Evolutionary conservation across 495 filamentous ascomycete genomes (phyloP).

Genomic region (Penicillium angulare): DNA sequence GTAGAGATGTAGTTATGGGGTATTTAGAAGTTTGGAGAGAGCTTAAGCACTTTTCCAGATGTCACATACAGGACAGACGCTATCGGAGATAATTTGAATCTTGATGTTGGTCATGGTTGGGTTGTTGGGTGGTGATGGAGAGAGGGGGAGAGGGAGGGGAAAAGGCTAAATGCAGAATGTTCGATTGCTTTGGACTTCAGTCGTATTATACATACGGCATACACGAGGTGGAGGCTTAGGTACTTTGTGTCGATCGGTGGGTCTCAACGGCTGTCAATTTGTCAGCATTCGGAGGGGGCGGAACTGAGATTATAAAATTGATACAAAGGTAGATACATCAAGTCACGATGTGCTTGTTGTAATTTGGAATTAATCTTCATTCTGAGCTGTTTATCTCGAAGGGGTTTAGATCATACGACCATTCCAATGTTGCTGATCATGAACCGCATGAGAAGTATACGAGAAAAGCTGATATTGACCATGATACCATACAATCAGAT

Average conservation of each 20-base stretch:
- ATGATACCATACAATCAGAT: constrained; percentile 7
- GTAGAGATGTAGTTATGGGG: too few relatives aligned
- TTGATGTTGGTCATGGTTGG: constrained; percentile 69
- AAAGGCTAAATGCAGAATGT: not conserved
- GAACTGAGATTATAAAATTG: not conserved
- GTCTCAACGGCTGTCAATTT: not conserved
- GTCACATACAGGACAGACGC: constrained; percentile 65
- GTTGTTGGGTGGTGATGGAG: not conserved
- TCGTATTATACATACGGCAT: too few relatives aligned
- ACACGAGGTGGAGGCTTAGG: not conserved
- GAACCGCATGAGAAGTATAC: too few relatives aligned
- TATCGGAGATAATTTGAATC: constrained; percentile 73
- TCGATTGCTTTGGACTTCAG: too few relatives aligned
- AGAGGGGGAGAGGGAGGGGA: not conserved
- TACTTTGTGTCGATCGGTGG: not conserved
- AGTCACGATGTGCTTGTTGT: too few relatives aligned
- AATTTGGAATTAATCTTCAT: too few relatives aligned
- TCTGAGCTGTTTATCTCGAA: too few relatives aligned
- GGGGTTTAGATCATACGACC: too few relatives aligned
- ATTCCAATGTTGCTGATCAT: too few relatives aligned
- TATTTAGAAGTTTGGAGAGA: constrained; percentile 2
- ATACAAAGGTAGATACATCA: not conserved
- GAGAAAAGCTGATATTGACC: constrained; percentile 1
- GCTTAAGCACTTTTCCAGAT: constrained; percentile 3
- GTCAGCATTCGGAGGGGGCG: not conserved